These are phyloP conservation scores for Pythium phragmiticola DNA, from an alignment of 352 stramenopile species.

Conservation along the genomic window DNA sequence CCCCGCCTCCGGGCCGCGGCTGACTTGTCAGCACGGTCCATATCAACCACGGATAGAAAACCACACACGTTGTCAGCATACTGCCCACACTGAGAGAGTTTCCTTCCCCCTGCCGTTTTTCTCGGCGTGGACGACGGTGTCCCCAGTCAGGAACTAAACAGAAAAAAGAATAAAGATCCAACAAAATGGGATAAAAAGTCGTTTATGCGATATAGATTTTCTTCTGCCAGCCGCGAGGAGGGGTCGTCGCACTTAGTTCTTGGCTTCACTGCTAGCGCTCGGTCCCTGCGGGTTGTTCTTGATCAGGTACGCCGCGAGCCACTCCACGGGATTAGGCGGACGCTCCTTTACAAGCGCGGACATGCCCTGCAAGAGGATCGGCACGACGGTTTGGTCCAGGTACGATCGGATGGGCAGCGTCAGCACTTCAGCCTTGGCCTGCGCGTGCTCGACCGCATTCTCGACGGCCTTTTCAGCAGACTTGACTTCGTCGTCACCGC, in stretches of 20 bases:
- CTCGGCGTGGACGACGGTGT: not conserved
- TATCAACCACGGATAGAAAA: constrained; percentile 4
- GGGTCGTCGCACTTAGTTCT: constrained; percentile 35
- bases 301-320: constrained; percentile 94
- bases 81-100: not conserved
- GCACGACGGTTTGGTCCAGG: constrained; percentile 97
- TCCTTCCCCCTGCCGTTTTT: not conserved
- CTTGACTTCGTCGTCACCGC: constrained; percentile 41
- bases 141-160: constrained; percentile 18
- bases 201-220: constrained; percentile 10
- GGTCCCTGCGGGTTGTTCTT: constrained; percentile 95
- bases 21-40: not conserved
- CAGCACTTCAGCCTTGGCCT: constrained; percentile 91
- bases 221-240: not conserved
- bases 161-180: constrained; percentile 1
- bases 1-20: constrained; percentile 20
- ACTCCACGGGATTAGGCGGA: constrained; percentile 96
- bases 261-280: constrained; percentile 43
- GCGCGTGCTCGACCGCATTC: constrained; percentile 47
- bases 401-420: constrained; percentile 96
- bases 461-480: constrained; percentile 55
- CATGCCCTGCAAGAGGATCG: constrained; percentile 98
- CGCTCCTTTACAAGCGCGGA: constrained; percentile 97
- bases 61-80: not conserved
- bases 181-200: constrained; percentile 11